These are phyloP conservation scores for Fraxinus floribunda DNA, from an alignment of 305 asterid genomes.

Conservation along the genomic window DNA sequence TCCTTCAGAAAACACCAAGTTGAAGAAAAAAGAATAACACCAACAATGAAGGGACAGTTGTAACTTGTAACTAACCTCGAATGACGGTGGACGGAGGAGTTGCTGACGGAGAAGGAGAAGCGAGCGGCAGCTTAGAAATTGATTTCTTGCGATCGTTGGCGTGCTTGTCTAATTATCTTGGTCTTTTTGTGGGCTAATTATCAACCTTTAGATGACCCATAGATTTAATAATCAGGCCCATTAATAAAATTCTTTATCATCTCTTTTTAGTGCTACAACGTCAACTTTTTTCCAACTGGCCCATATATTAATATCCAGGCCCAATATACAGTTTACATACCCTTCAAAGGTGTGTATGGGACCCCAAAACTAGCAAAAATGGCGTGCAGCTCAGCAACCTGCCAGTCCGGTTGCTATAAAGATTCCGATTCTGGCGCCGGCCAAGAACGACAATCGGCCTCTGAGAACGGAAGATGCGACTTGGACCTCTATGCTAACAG, in stretches of 20 bases:
- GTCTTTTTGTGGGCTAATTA: background rate
- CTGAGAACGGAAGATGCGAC: slow-evolving; percentile 28
- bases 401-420: slow-evolving; percentile 74
- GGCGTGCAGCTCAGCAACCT: slow-evolving; percentile 56
- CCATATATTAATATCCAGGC: background rate
- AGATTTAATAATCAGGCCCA: background rate
- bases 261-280: background rate
- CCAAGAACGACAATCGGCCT: slow-evolving; percentile 10
- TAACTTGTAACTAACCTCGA: background rate
- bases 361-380: slow-evolving; percentile 23
- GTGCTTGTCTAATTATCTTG: background rate
- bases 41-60: background rate
- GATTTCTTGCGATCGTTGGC: background rate
- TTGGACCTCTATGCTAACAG: background rate
- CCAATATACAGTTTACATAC: background rate
- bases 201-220: background rate
- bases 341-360: background rate
- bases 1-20: background rate
- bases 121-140: background rate
- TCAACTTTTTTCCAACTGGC: background rate
- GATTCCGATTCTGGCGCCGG: slow-evolving; percentile 35
- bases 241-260: background rate
- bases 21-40: background rate
- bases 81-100: background rate
- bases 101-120: background rate